These are phyloP conservation scores for Hymenoscyphus occultus DNA, from an alignment of 2,329 filamentous ascomycete species.

Conservation along the genomic window DNA sequence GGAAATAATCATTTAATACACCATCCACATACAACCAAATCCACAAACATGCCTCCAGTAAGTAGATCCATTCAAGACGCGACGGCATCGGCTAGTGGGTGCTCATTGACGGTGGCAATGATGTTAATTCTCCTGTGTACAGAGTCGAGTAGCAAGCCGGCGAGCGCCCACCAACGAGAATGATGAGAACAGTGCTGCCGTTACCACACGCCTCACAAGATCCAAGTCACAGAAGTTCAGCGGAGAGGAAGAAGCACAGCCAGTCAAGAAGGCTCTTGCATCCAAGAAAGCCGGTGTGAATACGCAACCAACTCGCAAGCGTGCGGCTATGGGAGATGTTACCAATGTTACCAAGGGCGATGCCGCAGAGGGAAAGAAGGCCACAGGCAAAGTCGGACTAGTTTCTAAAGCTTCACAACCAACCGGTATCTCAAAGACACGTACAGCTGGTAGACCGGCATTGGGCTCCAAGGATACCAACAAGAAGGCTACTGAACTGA, in stretches of 20 bases:
- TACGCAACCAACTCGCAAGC: slow-evolving; percentile 61
- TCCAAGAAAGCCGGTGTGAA: slow-evolving; percentile 63
- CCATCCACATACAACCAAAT: slow-evolving; percentile 9
- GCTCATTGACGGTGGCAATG: slow-evolving; percentile 7
- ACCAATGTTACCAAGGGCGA: slow-evolving; percentile 90
- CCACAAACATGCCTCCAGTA: slow-evolving; percentile 52
- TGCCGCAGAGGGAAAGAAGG: slow-evolving; percentile 71
- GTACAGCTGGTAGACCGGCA: slow-evolving; percentile 56
- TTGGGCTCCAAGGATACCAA: slow-evolving; percentile 60
- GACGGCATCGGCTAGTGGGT: slow-evolving; percentile 1
- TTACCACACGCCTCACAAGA: slow-evolving; percentile 81
- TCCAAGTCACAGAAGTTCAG: slow-evolving; percentile 78
- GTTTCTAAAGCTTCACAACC: slow-evolving; percentile 79
- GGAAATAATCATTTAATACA: slow-evolving; percentile 37
- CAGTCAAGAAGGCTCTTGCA: slow-evolving; percentile 63
- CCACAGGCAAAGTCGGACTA: slow-evolving; percentile 63
- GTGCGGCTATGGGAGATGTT: slow-evolving; percentile 85
- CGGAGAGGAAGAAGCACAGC: slow-evolving; percentile 53
- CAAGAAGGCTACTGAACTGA: slow-evolving; percentile 66
- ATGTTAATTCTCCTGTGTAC: slow-evolving; percentile 41
- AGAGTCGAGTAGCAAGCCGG: slow-evolving; percentile 67
- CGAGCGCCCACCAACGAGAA: slow-evolving; percentile 87
- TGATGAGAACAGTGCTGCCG: slow-evolving; percentile 72
- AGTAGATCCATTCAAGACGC: slow-evolving; percentile 36
- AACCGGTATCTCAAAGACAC: slow-evolving; percentile 75